A percentile compares a stretch with the other conserved stretches of the same genome.
phyloP scores from a whole-genome alignment of 345 rosid genomes.

The Punica granatum region DNA sequence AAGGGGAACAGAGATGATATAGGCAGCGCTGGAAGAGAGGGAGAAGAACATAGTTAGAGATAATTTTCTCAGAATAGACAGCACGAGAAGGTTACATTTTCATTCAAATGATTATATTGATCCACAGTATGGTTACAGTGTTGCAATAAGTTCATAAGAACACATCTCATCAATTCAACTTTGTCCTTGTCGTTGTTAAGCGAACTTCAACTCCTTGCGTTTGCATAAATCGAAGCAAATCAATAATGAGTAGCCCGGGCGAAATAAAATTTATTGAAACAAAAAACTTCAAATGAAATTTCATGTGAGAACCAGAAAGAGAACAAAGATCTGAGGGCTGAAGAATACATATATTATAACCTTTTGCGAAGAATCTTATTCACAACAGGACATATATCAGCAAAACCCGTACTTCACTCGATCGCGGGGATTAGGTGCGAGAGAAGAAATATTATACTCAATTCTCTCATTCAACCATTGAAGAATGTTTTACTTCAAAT shows the following conservation, averaged over 20 bases:
- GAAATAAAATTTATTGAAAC: no score
- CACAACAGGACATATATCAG: neutral
- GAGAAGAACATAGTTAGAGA: constrained; percentile 1
- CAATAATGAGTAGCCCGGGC: no score
- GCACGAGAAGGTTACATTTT: neutral
- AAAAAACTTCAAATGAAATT: no score
- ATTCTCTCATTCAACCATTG: no score
- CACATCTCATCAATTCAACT: neutral
- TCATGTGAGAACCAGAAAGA: neutral
- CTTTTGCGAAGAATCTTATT: neutral
- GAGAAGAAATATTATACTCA: neutral
- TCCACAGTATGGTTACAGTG: neutral
- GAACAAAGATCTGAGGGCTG: neutral
- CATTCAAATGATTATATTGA: neutral
- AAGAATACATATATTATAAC: neutral
- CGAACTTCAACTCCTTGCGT: neutral
- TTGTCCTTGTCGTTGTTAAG: neutral
- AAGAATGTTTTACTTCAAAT: no score
- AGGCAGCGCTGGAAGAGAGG: constrained; percentile 63
- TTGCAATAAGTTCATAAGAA: neutral
- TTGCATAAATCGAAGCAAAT: neutral
- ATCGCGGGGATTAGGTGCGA: neutral
- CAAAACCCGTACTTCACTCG: neutral
- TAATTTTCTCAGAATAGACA: neutral
- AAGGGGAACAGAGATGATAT: constrained; percentile 85